Base-by-base conservation (phyloP, 2,329 filamentous ascomycete genomes). In the Periconia digitata region DNA sequence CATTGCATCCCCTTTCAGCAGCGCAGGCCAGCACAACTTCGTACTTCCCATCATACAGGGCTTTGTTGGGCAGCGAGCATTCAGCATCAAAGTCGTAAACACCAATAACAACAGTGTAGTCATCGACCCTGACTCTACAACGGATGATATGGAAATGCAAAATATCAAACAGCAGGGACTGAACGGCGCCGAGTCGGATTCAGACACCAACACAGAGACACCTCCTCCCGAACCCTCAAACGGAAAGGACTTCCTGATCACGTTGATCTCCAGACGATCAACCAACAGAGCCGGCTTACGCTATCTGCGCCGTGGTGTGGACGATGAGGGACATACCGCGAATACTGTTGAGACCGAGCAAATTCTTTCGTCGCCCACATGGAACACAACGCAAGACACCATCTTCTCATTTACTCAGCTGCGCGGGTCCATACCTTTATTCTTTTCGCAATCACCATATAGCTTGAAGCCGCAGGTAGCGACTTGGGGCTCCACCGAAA, bases 311-410 rank as follows among this genome's bases (percentile, higher is more conserved):
- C 85, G 94, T 21, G 94, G 94, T 6, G 83, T 96, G 18, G 91
- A 99, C 59, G 91, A 97, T 49, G 84, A 92, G 49, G 94, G 94
- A 0, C 85, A 89, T 60, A 85, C 88, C 4, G 94, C 94, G 16
- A 99, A 99, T 64, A 85, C 80, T 22, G 92, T 97, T 17, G 94
- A 99, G 74, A 96, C 92, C 0, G 94, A 99, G 67, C 94, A 99
- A 70, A 87, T 99, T 8, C 78, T 99, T 2, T 94, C 90, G 0
- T 81, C 82, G 0, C 76, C 84, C 2, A 78, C 79, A 1, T 92
- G 88, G 84, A 79, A 84, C 16, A 66, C 79, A 0, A 73, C 78
- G 12, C 69, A 73, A 12, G 65, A 69, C 41, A 89, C 84, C 56
- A 78, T 86, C 2, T 89, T 90, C 68, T 96, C 91, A 0, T 95